Conservation (phyloP, 1,284 basidiomycete genomes). For the Entoloma clypeatum region DNA sequence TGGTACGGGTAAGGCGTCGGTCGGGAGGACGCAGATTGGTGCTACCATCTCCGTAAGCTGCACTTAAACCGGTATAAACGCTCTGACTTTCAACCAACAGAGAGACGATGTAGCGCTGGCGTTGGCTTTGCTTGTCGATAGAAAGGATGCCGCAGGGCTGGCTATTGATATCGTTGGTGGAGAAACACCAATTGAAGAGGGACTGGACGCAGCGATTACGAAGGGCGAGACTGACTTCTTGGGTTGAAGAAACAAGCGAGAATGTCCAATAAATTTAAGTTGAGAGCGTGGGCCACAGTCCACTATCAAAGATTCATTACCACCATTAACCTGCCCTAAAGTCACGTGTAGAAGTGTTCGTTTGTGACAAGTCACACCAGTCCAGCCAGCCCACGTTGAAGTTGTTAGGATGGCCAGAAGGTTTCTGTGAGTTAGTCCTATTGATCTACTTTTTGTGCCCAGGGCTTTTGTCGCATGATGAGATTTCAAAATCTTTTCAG, state of each 20-base stretch:
- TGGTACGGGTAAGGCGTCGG: constrained; percentile 47
- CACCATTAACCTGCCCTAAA: not conserved
- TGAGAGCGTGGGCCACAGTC: not conserved
- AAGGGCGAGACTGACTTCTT: constrained; percentile 48
- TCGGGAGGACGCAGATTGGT: constrained; percentile 56
- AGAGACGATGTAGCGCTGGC: constrained; percentile 63
- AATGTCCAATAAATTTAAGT: not conserved
- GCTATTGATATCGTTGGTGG: constrained; percentile 65
- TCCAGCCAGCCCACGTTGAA: not conserved
- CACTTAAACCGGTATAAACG: not conserved
- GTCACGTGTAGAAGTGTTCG: no score
- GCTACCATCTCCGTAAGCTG: constrained; percentile 45
- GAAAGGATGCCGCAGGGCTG: constrained; percentile 56
- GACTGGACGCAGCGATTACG: constrained; percentile 45
- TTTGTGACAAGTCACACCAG: no score
- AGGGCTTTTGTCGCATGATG: constrained; percentile 14
- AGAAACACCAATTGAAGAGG: constrained; percentile 45
- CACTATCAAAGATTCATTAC: not conserved
- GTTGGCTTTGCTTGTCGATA: constrained; percentile 49
- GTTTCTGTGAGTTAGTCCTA: not conserved
- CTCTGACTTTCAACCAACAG: constrained; percentile 22
- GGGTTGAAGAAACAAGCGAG: constrained; percentile 28
- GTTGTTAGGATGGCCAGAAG: not conserved
- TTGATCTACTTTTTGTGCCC: not conserved
- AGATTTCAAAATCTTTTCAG: constrained; percentile 23